A percentile compares a stretch with the other conserved stretches of the same genome.
These are phyloP conservation scores for Metarhizium anisopliae DNA, from an alignment of 2,329 filamentous ascomycete species.

Conservation along the genomic window DNA sequence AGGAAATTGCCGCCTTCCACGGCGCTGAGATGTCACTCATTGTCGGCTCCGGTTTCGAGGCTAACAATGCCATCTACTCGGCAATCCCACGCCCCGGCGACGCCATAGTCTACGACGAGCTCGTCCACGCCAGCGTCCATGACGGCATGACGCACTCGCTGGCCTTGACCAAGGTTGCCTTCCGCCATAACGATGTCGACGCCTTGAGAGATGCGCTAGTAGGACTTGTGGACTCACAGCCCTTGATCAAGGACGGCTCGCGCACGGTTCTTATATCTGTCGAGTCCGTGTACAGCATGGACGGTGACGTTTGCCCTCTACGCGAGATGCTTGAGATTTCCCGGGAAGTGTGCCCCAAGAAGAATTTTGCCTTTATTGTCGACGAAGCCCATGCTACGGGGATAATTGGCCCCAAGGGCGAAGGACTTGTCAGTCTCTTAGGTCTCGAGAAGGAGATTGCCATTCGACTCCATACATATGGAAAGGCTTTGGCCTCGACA, in stretches of 20 bases:
- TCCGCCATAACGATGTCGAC: constrained; percentile 35
- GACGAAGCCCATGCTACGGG: constrained; percentile 41
- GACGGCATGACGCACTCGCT: constrained; percentile 54
- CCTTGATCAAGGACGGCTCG: constrained; percentile 16
- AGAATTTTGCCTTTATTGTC: constrained; percentile 39
- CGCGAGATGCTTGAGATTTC: constrained; percentile 25
- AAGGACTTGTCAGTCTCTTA: constrained; percentile 38
- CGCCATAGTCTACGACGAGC: constrained; percentile 53
- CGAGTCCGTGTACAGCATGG: constrained; percentile 39
- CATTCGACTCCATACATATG: constrained; percentile 40
- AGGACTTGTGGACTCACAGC: constrained; percentile 19
- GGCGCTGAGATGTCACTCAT: constrained; percentile 47
- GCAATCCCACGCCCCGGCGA: constrained; percentile 43
- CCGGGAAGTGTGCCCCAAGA: constrained; percentile 22
- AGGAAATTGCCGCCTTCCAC: constrained; percentile 51
- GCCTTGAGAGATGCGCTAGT: constrained; percentile 28
- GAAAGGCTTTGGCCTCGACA: constrained; percentile 38
- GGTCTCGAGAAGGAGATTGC: constrained; percentile 41
- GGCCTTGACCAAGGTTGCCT: constrained; percentile 33
- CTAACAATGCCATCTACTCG: constrained; percentile 41
- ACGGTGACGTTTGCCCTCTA: constrained; percentile 33
- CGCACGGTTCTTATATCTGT: constrained; percentile 29
- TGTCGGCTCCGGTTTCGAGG: constrained; percentile 50
- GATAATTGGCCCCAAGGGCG: constrained; percentile 37
- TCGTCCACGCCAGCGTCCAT: constrained; percentile 57